These are phyloP conservation scores for Rubus idaeus DNA, from an alignment of 306 rosid species.

Conservation along the genomic window DNA sequence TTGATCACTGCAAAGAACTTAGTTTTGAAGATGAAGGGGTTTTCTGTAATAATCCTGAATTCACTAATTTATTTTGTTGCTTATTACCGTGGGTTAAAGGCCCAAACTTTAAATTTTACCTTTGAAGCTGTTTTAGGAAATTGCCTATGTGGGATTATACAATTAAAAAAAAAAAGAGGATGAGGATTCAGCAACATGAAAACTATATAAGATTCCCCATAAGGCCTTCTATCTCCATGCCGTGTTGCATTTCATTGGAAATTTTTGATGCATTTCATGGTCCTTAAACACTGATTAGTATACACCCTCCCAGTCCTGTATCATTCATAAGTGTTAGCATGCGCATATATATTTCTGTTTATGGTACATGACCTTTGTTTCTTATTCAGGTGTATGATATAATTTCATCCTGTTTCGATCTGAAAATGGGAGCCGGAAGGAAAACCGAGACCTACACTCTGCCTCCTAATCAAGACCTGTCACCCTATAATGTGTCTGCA, in stretches of 20 bases:
- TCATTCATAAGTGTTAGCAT: neutral
- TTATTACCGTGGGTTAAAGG: neutral
- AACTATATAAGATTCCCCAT: neutral
- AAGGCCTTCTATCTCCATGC: neutral
- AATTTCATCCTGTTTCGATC: slow-evolving; percentile 19
- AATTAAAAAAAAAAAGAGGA: neutral
- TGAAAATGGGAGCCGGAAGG: slow-evolving; percentile 56
- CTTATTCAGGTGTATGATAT: slow-evolving; percentile 18
- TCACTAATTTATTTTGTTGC: neutral
- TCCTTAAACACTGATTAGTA: too few species aligned
- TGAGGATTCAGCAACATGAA: neutral
- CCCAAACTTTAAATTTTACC: neutral
- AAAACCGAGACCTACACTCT: slow-evolving; percentile 27
- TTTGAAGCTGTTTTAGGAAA: too few species aligned
- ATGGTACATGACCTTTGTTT: neutral
- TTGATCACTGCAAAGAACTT: too few species aligned
- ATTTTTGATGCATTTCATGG: neutral
- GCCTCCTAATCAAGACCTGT: slow-evolving; percentile 15
- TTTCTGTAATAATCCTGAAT: neutral
- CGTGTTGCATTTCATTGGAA: neutral
- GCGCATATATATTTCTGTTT: neutral
- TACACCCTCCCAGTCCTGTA: too few species aligned
- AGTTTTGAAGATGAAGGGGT: neutral
- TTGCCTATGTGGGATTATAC: neutral
- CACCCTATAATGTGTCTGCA: neutral